A percentile compares a stretch with the other conserved stretches of the same genome.
Conservation (phyloP, 2,329 filamentous ascomycete species). For the Calcarisporium arbuscula region DNA sequence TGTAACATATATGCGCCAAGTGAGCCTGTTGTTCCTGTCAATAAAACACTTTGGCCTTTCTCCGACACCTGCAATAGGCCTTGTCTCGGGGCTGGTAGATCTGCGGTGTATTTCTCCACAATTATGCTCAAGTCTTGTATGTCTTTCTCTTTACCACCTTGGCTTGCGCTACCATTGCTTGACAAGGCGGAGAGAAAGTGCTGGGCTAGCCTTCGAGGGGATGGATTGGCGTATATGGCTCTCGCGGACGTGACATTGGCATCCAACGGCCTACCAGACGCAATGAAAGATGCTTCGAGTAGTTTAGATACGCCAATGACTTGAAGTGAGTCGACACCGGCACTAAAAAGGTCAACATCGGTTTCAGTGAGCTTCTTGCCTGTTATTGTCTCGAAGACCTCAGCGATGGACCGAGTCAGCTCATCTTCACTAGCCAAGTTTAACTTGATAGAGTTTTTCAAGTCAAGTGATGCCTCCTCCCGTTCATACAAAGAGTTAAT, state of each 20-base stretch:
- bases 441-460: no score
- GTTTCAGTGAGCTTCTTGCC: conserved; percentile 12
- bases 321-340: conserved; percentile 32
- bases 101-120: conserved; percentile 19
- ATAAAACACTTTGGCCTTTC: conserved; percentile 54
- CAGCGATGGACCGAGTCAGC: conserved; percentile 16
- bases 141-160: not conserved
- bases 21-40: conserved; percentile 86
- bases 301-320: conserved; percentile 18
- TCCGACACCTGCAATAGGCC: conserved; percentile 15
- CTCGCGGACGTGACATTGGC: conserved; percentile 11
- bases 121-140: conserved; percentile 8
- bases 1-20: conserved; percentile 68
- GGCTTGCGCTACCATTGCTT: conserved; percentile 4
- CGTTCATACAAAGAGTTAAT: conserved; percentile 35
- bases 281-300: conserved; percentile 12
- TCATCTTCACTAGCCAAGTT: no score
- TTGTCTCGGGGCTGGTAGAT: conserved; percentile 12
- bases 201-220: conserved; percentile 16
- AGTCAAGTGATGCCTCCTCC: conserved; percentile 13
- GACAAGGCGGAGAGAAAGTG: conserved; percentile 2
- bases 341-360: conserved; percentile 27
- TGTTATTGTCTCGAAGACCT: conserved; percentile 7
- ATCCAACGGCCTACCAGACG: conserved; percentile 8
- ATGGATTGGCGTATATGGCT: conserved; percentile 21